phyloP scores from a whole-genome alignment of 73 alveolate species.

The Paramecium biaurelia region DNA sequence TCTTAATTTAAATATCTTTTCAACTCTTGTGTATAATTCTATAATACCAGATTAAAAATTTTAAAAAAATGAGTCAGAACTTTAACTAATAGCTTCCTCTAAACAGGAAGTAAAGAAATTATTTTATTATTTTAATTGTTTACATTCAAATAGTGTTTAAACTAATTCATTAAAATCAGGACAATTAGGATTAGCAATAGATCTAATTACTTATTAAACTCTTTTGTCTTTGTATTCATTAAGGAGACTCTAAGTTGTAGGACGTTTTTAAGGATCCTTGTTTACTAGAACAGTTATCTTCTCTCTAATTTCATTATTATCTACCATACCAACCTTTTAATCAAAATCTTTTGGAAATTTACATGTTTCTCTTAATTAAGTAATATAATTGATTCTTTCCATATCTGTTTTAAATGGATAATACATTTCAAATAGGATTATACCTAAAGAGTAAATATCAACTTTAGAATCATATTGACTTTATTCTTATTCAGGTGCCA shows the following conservation, averaged over 20 bases:
- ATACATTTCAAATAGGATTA: conserved; percentile 73
- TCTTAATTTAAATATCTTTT: not conserved
- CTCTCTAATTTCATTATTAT: conserved; percentile 66
- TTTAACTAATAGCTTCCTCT: not conserved
- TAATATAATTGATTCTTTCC: conserved; percentile 59
- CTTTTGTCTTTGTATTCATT: conserved; percentile 56
- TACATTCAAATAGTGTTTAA: conserved; percentile 48
- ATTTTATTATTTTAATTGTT: not conserved
- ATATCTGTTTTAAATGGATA: conserved; percentile 64
- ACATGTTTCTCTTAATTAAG: conserved; percentile 44
- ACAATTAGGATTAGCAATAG: conserved; percentile 52
- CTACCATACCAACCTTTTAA: conserved; percentile 34
- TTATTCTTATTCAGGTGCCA: conserved; percentile 77
- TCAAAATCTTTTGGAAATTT: conserved; percentile 65
- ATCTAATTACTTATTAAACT: conserved; percentile 49
- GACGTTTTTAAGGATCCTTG: conserved; percentile 81
- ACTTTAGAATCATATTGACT: conserved; percentile 65
- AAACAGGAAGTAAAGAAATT: conserved; percentile 37
- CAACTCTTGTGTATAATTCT: not conserved
- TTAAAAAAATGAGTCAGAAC: not conserved
- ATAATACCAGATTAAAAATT: not conserved
- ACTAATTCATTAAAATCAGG: conserved; percentile 50
- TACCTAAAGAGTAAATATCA: conserved; percentile 74
- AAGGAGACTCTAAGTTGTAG: conserved; percentile 78
- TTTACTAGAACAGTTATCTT: conserved; percentile 71